phyloP scores from a whole-genome alignment of 75 land plant species.

The Adiantum capillusveneris region DNA sequence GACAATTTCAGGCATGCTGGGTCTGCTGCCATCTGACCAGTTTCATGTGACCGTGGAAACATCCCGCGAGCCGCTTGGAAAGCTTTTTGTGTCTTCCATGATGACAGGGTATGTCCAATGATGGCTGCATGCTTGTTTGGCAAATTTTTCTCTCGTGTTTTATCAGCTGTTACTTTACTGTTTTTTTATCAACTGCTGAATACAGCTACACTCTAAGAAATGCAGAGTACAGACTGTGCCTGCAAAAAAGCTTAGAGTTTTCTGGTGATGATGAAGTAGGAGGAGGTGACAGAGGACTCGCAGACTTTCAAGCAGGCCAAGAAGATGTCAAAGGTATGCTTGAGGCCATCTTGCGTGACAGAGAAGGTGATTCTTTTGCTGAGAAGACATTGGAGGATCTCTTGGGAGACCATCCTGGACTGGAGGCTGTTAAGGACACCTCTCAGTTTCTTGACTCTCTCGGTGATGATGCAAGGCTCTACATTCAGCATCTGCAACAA shows the following conservation, averaged over 20 bases:
- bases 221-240: slow-evolving; percentile 26
- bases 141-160: background rate
- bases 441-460: background rate
- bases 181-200: background rate
- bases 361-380: background rate
- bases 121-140: background rate
- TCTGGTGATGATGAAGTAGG: background rate
- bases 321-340: background rate
- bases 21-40: slow-evolving; percentile 79
- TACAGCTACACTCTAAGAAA: slow-evolving; percentile 24
- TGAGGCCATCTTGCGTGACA: background rate
- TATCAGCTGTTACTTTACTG: background rate
- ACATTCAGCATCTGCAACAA: background rate
- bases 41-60: slow-evolving; percentile 72
- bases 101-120: slow-evolving; percentile 70
- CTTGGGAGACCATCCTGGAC: no score
- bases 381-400: background rate
- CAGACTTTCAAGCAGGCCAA: background rate
- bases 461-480: background rate
- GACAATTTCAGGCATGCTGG: slow-evolving; percentile 84
- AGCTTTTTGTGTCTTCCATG: slow-evolving; percentile 76
- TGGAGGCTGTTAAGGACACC: background rate
- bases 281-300: slow-evolving; percentile 2
- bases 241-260: slow-evolving; percentile 23
- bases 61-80: slow-evolving; percentile 59